Percentiles rank a stretch among this genome's conserved stretches.
Conservation (phyloP, 352 stramenopile species). For the Blastocystis sp. region DNA sequence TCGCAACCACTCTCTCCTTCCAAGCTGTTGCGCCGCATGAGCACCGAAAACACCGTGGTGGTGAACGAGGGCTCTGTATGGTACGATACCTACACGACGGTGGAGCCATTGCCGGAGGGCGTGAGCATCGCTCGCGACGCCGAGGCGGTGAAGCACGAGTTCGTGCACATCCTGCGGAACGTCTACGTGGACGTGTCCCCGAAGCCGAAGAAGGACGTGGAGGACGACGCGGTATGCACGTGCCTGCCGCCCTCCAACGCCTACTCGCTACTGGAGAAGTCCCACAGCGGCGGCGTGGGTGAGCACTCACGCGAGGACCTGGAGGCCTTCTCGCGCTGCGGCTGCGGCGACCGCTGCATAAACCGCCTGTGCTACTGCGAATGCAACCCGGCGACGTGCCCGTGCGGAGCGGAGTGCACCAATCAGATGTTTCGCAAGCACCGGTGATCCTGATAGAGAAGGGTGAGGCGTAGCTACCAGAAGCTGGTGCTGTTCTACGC, state of each 20-base stretch:
- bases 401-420: slow-evolving; percentile 65
- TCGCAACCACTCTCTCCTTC: background rate
- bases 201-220: background rate
- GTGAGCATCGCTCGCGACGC: background rate
- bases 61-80: background rate
- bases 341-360: slow-evolving; percentile 46
- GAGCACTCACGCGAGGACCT: background rate
- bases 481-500: slow-evolving; percentile 70
- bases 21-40: background rate
- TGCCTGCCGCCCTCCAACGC: background rate
- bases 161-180: slow-evolving; percentile 9
- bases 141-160: slow-evolving; percentile 22
- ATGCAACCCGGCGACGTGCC: slow-evolving; percentile 20
- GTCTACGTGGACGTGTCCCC: background rate
- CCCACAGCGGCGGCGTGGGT: background rate
- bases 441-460: background rate
- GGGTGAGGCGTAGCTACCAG: slow-evolving; percentile 28
- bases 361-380: slow-evolving; percentile 41
- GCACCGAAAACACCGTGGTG: slow-evolving; percentile 2
- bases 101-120: background rate
- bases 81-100: slow-evolving; percentile 7
- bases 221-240: background rate
- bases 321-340: background rate
- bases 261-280: background rate
- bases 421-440: slow-evolving; percentile 67